Percentiles rank a stretch among this genome's conserved stretches.
phyloP scores from a whole-genome alignment of 2,329 filamentous ascomycete species.

The Stagonosporopsis vannaccii region DNA sequence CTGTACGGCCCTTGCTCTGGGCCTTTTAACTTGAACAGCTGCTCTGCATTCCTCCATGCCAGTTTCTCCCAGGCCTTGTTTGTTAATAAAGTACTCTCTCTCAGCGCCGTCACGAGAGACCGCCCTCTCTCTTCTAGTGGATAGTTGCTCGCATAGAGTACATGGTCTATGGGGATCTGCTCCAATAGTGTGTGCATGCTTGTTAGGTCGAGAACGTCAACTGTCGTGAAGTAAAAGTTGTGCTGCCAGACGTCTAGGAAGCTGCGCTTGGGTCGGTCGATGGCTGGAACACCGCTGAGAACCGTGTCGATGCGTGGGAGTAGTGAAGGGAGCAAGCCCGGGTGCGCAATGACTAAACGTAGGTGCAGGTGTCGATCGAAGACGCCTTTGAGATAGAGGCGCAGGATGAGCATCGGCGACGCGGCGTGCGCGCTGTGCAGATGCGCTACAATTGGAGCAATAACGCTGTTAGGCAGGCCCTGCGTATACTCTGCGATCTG shows the following conservation, averaged over 20 bases:
- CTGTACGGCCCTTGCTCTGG: not conserved
- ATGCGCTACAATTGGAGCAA: constrained; percentile 27
- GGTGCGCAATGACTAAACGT: constrained; percentile 63
- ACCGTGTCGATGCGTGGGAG: constrained; percentile 55
- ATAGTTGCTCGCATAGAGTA: constrained; percentile 66
- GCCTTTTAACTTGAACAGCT: constrained; percentile 26
- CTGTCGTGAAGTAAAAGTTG: constrained; percentile 67
- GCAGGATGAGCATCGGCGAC: constrained; percentile 58
- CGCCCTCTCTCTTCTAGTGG: constrained; percentile 62
- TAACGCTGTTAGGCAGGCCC: constrained; percentile 17
- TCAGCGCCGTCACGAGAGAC: constrained; percentile 58
- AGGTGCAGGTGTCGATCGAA: constrained; percentile 64
- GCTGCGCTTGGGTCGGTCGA: constrained; percentile 32
- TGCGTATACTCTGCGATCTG: constrained; percentile 25
- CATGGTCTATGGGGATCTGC: constrained; percentile 57
- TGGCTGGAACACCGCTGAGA: constrained; percentile 27
- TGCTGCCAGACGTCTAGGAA: constrained; percentile 62
- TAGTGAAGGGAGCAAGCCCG: constrained; percentile 63
- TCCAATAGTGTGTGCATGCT: constrained; percentile 55
- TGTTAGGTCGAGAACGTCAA: constrained; percentile 60
- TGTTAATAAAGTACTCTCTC: constrained; percentile 58
- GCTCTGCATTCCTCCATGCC: constrained; percentile 60
- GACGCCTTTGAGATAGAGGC: constrained; percentile 60
- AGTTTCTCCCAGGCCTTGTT: constrained; percentile 59
- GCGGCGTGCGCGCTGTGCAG: constrained; percentile 59